These are phyloP conservation scores for Phytomonas sp. DNA, from an alignment of 208 protist genomes.

Conservation along the genomic window DNA sequence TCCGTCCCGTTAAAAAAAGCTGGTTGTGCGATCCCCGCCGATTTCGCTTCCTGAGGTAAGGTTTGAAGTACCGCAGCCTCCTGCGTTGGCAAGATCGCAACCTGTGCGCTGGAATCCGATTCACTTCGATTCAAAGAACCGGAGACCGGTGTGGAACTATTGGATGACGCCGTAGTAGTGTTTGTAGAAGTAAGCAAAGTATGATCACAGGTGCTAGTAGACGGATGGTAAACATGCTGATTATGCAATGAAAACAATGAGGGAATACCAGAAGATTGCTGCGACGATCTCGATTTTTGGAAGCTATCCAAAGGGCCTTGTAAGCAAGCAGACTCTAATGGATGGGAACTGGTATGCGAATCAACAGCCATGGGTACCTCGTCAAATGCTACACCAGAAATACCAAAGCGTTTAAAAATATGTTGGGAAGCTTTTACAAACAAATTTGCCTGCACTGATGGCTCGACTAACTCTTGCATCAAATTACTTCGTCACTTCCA, in stretches of 20 bases:
- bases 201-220: neutral
- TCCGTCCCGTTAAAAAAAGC: neutral
- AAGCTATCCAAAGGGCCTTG: neutral
- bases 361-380: neutral
- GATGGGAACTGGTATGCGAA: neutral
- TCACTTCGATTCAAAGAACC: conserved; percentile 1
- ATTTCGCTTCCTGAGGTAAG: conserved; percentile 15
- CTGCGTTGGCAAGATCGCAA: conserved; percentile 11
- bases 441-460: neutral
- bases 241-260: neutral
- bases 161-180: conserved; percentile 16
- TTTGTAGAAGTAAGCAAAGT: conserved; percentile 6
- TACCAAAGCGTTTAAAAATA: neutral
- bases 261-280: neutral
- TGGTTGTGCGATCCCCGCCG: neutral
- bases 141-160: conserved; percentile 17
- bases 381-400: neutral
- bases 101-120: neutral
- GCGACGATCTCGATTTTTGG: neutral
- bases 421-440: neutral
- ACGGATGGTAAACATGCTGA: neutral
- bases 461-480: neutral
- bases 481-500: neutral
- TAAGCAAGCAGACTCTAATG: neutral
- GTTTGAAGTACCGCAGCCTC: conserved; percentile 8